Evolutionary conservation across 192 early-diverging fungal species (phyloP), one percentile per base, ranked within the genome.

Genomic region (Coemansia sp.): DNA sequence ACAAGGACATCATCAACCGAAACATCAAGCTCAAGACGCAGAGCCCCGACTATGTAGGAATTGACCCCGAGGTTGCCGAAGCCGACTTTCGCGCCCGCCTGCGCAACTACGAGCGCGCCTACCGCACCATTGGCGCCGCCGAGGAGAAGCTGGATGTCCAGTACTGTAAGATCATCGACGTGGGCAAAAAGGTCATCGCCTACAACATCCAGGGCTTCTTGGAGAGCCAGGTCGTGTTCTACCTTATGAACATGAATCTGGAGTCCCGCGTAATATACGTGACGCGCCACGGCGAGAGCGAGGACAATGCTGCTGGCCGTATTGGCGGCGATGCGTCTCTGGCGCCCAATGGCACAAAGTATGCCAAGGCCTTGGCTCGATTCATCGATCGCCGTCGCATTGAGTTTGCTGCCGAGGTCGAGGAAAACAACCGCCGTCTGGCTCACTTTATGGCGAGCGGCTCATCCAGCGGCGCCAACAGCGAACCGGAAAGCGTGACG

Each of bases 171-270:
- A 83, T 98, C 48, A 91, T 95, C 62, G 93, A 99, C 79, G 95
- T 97, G 7, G 97, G 97, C 59, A 93, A 94, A 62, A 99, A 96
- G 77, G 86, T 97, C 3, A 93, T 96, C 73, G 93, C 95, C 14
- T 86, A 95, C 82, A 94, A 95, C 69, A 94, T 96, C 64, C 89
- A 91, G 68, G 97, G 97, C 48, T 99, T 95, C 72, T 76, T 99
- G 41, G 84, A 89, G 34, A 90, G 91, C 18, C 97, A 99, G 75
- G 94, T 93, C 35, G 93, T 99, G 52, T 98, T 99, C 71, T 99
- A 97, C 70, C 74, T 99, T 64, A 97, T 97, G 95, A 96, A 99
- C 77, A 97, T 97, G 73, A 93, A 98, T 69, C 87, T 96, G 61
- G 71, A 86, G 69, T 79, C 88, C 20, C 88, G 94, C 21, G 88